Base-by-base conservation (phyloP, 176 grass and related monocot species). In the Luzula sylvatica region DNA sequence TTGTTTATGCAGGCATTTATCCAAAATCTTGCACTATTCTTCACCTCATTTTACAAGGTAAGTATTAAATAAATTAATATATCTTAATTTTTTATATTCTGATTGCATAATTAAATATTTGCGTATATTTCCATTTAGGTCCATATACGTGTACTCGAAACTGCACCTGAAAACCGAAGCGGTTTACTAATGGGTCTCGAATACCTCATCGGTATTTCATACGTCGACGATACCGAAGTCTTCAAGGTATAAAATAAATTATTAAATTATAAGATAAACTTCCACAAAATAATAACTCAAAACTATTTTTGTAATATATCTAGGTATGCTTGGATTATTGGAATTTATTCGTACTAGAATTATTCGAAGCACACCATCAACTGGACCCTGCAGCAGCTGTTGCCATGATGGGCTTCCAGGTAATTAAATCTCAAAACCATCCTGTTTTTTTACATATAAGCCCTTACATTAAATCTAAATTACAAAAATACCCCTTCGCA, bases 241-340 rank as follows among this genome's bases (percentile, higher is more conserved):
- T 92, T 99, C 47, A 99, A 99, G 93, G 86, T 99, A 82, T 46
- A 14, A 45, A 25, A 18, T 15, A 15, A 45, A 70, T 11, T 68
- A 38, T 25, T 58, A 63, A 44, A 48, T 75, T 70, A 15, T 54
- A n/a, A 2, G 53, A 23, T 58, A 7, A 7, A 35, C 30, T 35
- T 2, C 0, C 30, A 35, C 30, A 2, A 7, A 35, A 35, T 7
- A 35, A 35, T 7, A 9, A 35, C 5, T 4, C 9, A 35, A 35
- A 35, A 35, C 30, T 7, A n/a, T n/a, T 35, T 35, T 35, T 35
- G 30, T 7, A 35, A 35, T 7, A 35, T 35, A 35, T 28, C 44
- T 15, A 98, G 86, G 93, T 99, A 46, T 99, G 82, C 58, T 79
- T 99, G 78, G 93, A 99, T 71, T 99, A 99, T 68, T 99, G 86